Percentiles rank a stretch among this genome's conserved stretches.
phyloP scores from a whole-genome alignment of 139 green algal species.

The Tetraselmis striata region DNA sequence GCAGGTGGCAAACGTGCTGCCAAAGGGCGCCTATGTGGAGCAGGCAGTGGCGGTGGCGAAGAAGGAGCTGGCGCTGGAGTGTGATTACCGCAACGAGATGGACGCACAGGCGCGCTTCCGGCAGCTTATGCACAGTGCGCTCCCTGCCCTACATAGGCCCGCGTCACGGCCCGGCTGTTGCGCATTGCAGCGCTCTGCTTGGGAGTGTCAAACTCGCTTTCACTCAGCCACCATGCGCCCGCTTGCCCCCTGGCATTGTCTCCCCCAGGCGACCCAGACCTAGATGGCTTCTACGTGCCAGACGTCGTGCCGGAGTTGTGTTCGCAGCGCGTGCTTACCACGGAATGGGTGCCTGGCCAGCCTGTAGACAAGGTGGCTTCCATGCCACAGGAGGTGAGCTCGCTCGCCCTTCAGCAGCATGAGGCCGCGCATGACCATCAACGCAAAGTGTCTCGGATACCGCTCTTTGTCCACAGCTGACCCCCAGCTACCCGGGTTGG shows the following conservation, averaged over 20 bases:
- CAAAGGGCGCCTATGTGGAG: conserved; percentile 82
- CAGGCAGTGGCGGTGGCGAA: conserved; percentile 81
- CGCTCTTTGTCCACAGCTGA: too few species aligned
- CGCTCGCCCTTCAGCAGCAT: too few species aligned
- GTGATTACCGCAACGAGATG: conserved; percentile 79
- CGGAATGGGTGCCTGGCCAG: conserved; percentile 70
- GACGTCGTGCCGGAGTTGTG: conserved; percentile 64
- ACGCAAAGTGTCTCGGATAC: too few species aligned
- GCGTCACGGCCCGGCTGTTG: too few species aligned
- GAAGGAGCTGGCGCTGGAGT: conserved; percentile 84
- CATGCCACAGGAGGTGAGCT: conserved; percentile 50
- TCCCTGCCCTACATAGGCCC: too few species aligned
- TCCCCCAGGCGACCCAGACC: neutral
- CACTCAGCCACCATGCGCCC: too few species aligned
- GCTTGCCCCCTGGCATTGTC: too few species aligned
- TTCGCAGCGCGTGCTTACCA: conserved; percentile 64
- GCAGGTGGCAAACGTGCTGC: conserved; percentile 71
- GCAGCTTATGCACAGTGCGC: conserved; percentile 49
- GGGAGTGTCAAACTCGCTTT: too few species aligned
- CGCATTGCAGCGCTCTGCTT: too few species aligned
- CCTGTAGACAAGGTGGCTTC: conserved; percentile 69
- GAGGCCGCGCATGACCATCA: too few species aligned
- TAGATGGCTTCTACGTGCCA: conserved; percentile 60
- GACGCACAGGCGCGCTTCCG: conserved; percentile 50
- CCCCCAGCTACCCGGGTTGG: too few species aligned